phyloP scores from a whole-genome alignment of 306 rosid species.

The Quillaja saponaria region DNA sequence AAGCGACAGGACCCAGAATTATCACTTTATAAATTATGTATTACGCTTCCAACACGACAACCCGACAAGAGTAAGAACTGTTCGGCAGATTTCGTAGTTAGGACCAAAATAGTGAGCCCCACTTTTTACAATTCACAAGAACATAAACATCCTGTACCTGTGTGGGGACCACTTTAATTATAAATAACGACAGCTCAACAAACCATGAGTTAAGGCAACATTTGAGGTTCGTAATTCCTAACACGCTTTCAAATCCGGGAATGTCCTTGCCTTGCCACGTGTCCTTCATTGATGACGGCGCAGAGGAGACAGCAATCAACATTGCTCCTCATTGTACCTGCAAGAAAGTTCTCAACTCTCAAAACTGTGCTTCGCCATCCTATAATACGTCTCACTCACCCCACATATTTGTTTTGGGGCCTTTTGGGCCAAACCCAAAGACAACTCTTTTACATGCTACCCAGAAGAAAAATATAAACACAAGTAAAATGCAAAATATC shows the following conservation, averaged over 20 bases:
- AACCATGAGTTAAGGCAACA: not conserved
- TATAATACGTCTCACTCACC: not conserved
- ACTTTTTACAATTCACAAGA: not conserved
- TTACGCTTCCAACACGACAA: conserved; percentile 46
- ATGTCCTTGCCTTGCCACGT: conserved; percentile 14
- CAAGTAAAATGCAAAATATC: too few species aligned
- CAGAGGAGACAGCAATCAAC: conserved; percentile 25
- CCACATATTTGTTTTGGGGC: too few species aligned
- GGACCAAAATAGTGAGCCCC: conserved; percentile 29
- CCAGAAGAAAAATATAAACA: conserved; percentile 25
- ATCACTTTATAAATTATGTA: too few species aligned
- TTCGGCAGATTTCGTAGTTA: conserved; percentile 24
- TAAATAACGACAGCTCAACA: conserved; percentile 37
- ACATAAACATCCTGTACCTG: conserved; percentile 4
- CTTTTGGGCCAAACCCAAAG: not conserved
- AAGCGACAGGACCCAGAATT: too few species aligned
- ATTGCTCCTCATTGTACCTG: conserved; percentile 4
- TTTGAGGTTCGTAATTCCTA: conserved; percentile 6
- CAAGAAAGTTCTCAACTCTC: too few species aligned
- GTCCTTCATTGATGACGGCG: not conserved
- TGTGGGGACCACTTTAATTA: conserved; percentile 20
- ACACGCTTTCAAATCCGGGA: not conserved
- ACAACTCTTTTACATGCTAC: not conserved
- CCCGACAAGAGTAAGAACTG: conserved; percentile 43
- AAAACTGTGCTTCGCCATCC: too few species aligned